These are phyloP conservation scores for Lactarius trivialis DNA, from an alignment of 768 basidiomycete genomes.

Conservation along the genomic window DNA sequence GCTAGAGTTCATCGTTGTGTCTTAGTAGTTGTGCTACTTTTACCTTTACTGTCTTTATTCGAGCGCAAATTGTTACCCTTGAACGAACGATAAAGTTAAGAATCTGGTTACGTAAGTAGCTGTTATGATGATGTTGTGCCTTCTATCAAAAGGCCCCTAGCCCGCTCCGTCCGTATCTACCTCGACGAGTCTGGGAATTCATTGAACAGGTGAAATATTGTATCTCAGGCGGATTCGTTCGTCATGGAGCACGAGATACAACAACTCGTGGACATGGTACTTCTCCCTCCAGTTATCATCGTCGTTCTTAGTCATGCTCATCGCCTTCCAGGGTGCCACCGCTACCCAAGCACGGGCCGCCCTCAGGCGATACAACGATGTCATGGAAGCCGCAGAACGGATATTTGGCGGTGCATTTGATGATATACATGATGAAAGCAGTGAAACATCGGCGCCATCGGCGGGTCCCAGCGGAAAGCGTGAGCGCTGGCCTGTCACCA, in stretches of 20 bases:
- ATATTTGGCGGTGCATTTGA: conserved; percentile 84
- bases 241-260: conserved; percentile 32
- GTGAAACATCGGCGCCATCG: conserved; percentile 24
- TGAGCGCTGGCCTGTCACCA: background rate
- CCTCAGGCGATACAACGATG: conserved; percentile 74
- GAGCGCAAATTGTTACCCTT: no score
- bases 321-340: conserved; percentile 66
- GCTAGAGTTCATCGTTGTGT: background rate
- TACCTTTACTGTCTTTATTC: background rate
- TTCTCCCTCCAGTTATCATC: background rate
- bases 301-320: background rate
- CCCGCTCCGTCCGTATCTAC: background rate
- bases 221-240: background rate
- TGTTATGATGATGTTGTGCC: background rate
- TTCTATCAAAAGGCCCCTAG: background rate
- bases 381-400: conserved; percentile 85
- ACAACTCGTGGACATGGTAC: conserved; percentile 35
- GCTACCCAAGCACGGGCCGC: conserved; percentile 77
- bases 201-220: conserved; percentile 9
- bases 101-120: conserved; percentile 9
- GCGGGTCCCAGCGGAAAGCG: conserved; percentile 6
- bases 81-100: no score
- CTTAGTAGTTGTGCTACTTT: background rate
- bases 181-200: conserved; percentile 3
- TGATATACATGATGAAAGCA: conserved; percentile 54